These are phyloP conservation scores for Flaveria trinervia DNA, from an alignment of 129 eudicot species.

Conservation along the genomic window DNA sequence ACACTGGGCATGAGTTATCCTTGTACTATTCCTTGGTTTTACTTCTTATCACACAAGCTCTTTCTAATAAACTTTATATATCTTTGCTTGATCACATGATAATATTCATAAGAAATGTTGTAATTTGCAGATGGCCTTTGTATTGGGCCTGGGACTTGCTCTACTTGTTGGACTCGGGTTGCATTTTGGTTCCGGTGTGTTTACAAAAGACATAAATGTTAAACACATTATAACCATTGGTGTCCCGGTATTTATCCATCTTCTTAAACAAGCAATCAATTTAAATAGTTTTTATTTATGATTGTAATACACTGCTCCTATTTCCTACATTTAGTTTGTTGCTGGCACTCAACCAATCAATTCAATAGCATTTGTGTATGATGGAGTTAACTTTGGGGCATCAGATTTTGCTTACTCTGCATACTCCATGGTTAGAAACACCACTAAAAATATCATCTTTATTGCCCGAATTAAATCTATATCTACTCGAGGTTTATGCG, in stretches of 20 bases:
- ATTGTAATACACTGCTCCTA: background rate
- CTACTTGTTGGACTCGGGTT: conserved; percentile 78
- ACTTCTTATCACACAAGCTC: too few relatives aligned
- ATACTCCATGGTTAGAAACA: conserved; percentile 68
- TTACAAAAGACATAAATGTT: conserved; percentile 63
- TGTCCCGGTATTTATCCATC: conserved; percentile 57
- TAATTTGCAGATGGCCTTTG: conserved; percentile 74
- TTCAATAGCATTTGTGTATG: conserved; percentile 70
- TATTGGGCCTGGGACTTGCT: conserved; percentile 78
- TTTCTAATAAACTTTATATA: too few relatives aligned
- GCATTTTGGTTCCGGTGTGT: conserved; percentile 72
- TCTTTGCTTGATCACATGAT: too few relatives aligned
- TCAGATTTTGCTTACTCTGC: conserved; percentile 85
- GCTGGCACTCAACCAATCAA: conserved; percentile 91
- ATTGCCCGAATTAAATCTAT: background rate
- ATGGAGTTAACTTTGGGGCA: conserved; percentile 89
- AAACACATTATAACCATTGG: conserved; percentile 55
- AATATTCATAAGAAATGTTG: background rate
- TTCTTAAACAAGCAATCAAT: background rate
- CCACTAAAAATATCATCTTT: background rate
- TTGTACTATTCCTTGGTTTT: too few relatives aligned
- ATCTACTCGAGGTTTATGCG: background rate
- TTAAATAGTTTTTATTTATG: background rate
- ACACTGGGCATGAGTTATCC: too few relatives aligned
- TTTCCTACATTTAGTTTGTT: conserved; percentile 53